phyloP scores from a whole-genome alignment of 1,284 basidiomycete species.

The Trichosporon sp. region DNA sequence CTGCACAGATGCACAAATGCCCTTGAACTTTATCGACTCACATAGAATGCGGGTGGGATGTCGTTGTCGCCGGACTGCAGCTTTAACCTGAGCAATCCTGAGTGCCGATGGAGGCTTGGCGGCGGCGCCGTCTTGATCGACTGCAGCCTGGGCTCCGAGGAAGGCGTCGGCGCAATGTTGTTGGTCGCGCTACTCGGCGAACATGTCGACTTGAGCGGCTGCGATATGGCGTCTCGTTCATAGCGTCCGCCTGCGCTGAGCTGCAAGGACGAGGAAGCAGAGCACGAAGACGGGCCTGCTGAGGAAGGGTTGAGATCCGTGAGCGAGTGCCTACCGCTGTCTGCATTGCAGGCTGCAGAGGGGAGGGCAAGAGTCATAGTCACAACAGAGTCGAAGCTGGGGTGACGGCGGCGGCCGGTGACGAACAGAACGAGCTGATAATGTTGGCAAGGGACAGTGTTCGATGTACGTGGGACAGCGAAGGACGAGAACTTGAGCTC shows the following conservation, averaged over 20 bases:
- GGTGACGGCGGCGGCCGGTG: neutral
- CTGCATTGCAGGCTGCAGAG: neutral
- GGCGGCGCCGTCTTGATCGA: neutral
- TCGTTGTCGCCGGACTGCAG: neutral
- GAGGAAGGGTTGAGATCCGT: neutral
- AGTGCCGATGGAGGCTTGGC: neutral
- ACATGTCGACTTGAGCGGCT: neutral
- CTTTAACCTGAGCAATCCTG: neutral
- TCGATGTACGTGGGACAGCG: too few relatives aligned
- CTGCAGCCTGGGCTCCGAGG: neutral
- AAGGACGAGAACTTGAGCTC: too few relatives aligned
- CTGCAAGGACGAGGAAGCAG: neutral
- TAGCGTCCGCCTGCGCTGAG: neutral
- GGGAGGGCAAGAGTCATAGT: neutral
- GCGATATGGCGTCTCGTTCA: neutral
- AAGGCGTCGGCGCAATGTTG: neutral
- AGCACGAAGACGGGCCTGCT: neutral
- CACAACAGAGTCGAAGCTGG: neutral
- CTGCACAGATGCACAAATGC: neutral
- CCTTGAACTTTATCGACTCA: conserved; percentile 2
- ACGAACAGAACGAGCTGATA: too few relatives aligned
- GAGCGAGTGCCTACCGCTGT: neutral
- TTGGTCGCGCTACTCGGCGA: neutral
- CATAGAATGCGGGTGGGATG: conserved; percentile 23
- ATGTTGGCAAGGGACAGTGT: too few relatives aligned